These are phyloP conservation scores for Trichophyton benhamiae DNA, from an alignment of 2,329 filamentous ascomycete species.

Conservation along the genomic window DNA sequence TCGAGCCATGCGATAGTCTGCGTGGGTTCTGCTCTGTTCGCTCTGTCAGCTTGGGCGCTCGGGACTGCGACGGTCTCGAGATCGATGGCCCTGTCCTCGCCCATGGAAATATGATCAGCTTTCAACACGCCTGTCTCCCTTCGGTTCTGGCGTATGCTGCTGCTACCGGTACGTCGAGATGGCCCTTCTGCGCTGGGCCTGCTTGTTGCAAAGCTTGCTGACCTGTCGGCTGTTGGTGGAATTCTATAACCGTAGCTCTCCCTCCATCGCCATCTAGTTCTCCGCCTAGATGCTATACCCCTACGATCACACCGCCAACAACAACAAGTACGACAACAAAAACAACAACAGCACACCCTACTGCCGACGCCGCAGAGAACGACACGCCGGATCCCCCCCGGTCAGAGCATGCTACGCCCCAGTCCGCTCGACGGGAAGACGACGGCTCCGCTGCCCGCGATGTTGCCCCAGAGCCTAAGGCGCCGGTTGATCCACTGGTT, in stretches of 20 bases:
- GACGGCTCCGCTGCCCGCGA: neutral
- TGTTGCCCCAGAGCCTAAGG: constrained; percentile 4
- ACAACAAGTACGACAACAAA: too few species aligned
- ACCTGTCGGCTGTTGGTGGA: neutral
- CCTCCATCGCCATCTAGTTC: constrained; percentile 22
- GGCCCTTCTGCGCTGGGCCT: neutral
- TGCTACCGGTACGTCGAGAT: constrained; percentile 21
- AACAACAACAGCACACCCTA: neutral
- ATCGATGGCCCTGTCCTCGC: constrained; percentile 22
- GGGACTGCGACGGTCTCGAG: constrained; percentile 20
- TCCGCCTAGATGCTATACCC: constrained; percentile 25
- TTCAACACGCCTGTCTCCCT: constrained; percentile 26
- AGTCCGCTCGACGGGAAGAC: neutral
- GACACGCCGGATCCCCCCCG: constrained; percentile 7
- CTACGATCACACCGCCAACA: constrained; percentile 7
- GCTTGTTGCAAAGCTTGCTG: neutral
- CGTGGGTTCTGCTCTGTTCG: constrained; percentile 8
- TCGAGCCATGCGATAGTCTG: constrained; percentile 31
- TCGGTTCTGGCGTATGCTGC: constrained; percentile 23
- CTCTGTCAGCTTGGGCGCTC: constrained; percentile 28
- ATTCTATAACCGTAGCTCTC: constrained; percentile 15
- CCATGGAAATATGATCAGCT: constrained; percentile 33
- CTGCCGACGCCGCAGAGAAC: constrained; percentile 17
- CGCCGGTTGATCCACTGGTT: neutral
- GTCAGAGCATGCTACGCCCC: neutral